A percentile compares a stretch with the other conserved stretches of the same genome.
Evolutionary conservation across 148 eudicot species (phyloP).

Genomic region (Dianthus caryophyllus): DNA sequence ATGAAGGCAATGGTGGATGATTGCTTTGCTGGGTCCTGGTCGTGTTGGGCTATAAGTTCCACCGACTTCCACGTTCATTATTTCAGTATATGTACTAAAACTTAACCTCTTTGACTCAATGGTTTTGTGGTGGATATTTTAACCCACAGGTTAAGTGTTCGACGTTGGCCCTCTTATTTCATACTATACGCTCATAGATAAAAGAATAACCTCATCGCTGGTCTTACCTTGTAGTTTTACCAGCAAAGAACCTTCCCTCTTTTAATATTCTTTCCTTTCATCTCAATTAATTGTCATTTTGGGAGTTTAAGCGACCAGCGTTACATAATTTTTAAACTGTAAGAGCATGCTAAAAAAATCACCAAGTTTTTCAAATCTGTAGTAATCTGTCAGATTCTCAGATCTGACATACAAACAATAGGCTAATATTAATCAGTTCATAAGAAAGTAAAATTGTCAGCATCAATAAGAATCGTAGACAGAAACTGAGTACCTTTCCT

Average conservation of each 20-base stretch:
- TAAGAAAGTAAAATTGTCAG: neutral
- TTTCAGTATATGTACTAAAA: too few species aligned
- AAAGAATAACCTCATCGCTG: neutral
- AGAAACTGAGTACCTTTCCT: conserved; percentile 49
- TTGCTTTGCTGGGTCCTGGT: too few species aligned
- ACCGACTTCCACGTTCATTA: too few species aligned
- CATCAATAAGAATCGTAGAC: neutral
- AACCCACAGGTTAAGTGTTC: too few species aligned
- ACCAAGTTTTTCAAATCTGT: neutral
- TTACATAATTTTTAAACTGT: neutral
- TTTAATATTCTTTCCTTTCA: neutral
- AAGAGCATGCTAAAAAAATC: neutral
- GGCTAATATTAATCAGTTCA: neutral
- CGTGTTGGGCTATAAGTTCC: too few species aligned
- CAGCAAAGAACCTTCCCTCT: too few species aligned
- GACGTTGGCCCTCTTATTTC: too few species aligned
- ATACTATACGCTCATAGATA: neutral
- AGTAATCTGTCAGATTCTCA: neutral
- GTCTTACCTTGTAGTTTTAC: neutral
- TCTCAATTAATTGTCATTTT: too few species aligned
- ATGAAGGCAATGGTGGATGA: too few species aligned
- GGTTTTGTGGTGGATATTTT: too few species aligned
- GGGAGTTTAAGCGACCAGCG: neutral
- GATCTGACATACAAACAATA: neutral
- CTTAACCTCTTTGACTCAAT: too few species aligned